Base-by-base conservation (phyloP, 129 eudicot species). In the Arctium lappa region DNA sequence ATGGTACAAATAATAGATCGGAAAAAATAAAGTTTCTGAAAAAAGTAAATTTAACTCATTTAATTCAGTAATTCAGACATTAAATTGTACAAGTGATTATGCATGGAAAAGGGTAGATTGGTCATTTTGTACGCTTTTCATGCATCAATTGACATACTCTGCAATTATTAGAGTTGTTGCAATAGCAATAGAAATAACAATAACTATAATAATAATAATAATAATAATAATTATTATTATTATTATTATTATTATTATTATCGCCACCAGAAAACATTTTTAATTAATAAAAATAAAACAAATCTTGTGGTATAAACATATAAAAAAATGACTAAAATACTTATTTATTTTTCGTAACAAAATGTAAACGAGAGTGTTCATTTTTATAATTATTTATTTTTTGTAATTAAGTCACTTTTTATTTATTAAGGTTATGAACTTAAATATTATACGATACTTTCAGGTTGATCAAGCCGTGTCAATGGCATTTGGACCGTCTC, bases 401-500 rank as follows among this genome's bases (percentile, higher is more conserved):
- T 50, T 50, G 22, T 15, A n/a, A n/a, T n/a, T n/a, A 50, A 50
- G 2, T 56, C 27, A 56, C 8, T 12, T 18, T 56, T 56, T 15
- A 56, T 60, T 60, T n/a, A 60, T 60, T 60, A 60, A 16, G 68
- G n/a, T 60, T 60, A 5, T n/a, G 9, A 60, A 16, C 9, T 60
- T 16, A 60, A n/a, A 60, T 60, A 60, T 16, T 73, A 22, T 22
- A 22, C 29, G 18, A 72, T 80, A 22, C 22, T 56, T 80, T 13
- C 72, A 82, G 85, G 85, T 82, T 74, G 85, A 82, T 82, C 85
- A 82, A 82, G 85, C 85, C 0, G 85, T 82, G 13, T 82, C 85
- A 1, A 82, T 82, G 85, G 85, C 85, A 62, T 82, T 82, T 12
- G 80, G 80, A 15, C 80, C 31, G 13, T 38, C 80, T 29, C 36